These are phyloP conservation scores for Rhizophagus clarus DNA, from an alignment of 192 early-diverging fungal genomes.

Conservation along the genomic window DNA sequence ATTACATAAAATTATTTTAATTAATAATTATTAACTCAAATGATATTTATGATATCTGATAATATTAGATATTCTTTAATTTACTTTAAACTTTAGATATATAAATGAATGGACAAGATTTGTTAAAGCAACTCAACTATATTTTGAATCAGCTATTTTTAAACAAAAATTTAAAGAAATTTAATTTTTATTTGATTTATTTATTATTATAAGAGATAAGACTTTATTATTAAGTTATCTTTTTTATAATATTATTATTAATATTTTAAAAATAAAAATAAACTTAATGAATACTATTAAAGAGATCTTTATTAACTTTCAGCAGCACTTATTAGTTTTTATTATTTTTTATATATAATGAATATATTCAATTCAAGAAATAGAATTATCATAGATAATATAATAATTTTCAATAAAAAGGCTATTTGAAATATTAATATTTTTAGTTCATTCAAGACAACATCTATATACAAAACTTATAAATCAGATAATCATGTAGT, in stretches of 20 bases:
- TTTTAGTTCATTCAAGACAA: neutral
- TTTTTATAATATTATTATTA: no score
- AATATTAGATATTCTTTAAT: no score
- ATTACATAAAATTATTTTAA: no score
- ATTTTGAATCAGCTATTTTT: neutral
- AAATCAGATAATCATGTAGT: neutral
- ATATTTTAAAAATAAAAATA: no score
- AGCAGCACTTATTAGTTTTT: neutral
- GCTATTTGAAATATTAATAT: neutral
- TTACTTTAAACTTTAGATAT: no score
- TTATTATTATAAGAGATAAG: neutral
- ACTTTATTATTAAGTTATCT: no score
- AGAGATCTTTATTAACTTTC: neutral
- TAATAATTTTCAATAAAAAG: neutral
- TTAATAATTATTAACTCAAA: no score
- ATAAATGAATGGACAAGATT: no score
- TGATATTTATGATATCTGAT: no score
- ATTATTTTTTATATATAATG: neutral
- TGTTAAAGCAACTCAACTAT: neutral
- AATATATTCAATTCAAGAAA: neutral
- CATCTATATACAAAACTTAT: neutral
- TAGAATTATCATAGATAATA: neutral
- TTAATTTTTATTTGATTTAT: neutral
- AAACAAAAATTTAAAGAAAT: neutral
- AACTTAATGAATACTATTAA: neutral